A percentile compares a stretch with the other conserved stretches of the same genome.
These are phyloP conservation scores for Apiotrichum akiyoshidainum DNA, from an alignment of 1,284 basidiomycete genomes.

Conservation along the genomic window DNA sequence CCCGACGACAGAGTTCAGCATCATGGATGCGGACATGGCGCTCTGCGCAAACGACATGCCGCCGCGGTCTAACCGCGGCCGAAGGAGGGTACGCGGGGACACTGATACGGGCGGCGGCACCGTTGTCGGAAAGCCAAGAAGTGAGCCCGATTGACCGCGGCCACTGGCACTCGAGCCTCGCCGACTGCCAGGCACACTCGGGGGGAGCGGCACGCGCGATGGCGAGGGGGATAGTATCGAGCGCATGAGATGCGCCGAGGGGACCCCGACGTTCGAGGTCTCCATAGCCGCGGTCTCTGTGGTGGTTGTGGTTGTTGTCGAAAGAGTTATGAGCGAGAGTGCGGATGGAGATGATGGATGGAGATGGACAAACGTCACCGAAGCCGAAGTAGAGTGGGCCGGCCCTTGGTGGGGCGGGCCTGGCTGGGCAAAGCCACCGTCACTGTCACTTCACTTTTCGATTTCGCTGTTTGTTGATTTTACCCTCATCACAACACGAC, in stretches of 20 bases:
- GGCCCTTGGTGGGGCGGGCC: too few species aligned
- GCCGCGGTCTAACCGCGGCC: slow-evolving; percentile 31
- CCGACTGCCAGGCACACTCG: slow-evolving; percentile 4
- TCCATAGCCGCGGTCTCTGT: background rate
- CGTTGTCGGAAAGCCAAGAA: background rate
- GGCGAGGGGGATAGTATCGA: slow-evolving; percentile 12
- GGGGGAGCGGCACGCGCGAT: slow-evolving; percentile 12
- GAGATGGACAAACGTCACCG: background rate
- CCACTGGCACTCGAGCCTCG: slow-evolving; percentile 10
- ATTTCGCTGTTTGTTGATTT: too few species aligned
- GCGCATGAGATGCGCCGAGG: slow-evolving; percentile 1
- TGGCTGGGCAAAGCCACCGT: too few species aligned
- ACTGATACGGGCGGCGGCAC: slow-evolving; percentile 9
- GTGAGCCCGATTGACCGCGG: background rate
- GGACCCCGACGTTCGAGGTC: background rate
- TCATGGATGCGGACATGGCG: background rate
- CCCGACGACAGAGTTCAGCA: background rate
- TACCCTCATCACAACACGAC: background rate
- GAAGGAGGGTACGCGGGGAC: slow-evolving; percentile 27
- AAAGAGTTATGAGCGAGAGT: too few species aligned
- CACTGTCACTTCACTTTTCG: too few species aligned
- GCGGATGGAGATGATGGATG: background rate
- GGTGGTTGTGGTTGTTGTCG: background rate
- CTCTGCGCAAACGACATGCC: slow-evolving; percentile 12
- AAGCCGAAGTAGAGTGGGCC: too few species aligned